A percentile compares a stretch with the other conserved stretches of the same genome.
These are phyloP conservation scores for Fusarium sublunatum DNA, from an alignment of 2,329 filamentous ascomycete genomes.

Conservation along the genomic window DNA sequence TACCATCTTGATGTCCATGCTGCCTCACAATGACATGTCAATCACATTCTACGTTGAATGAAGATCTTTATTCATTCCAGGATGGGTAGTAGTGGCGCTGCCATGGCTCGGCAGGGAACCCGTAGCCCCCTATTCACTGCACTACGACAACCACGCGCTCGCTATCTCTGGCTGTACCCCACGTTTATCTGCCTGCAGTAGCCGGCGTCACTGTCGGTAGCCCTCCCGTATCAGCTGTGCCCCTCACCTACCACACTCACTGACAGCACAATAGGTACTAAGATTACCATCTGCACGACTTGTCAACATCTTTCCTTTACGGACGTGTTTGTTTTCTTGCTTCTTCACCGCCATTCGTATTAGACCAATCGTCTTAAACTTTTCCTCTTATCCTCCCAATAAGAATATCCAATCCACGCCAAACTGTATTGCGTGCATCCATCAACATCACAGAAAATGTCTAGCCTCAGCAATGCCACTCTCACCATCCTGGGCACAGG, in stretches of 20 bases:
- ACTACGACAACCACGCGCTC: neutral
- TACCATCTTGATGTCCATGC: too few relatives aligned
- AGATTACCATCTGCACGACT: constrained; percentile 23
- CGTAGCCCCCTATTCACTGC: constrained; percentile 9
- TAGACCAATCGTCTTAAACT: neutral
- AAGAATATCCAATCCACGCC: neutral
- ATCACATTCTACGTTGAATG: neutral
- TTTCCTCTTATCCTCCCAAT: constrained; percentile 2
- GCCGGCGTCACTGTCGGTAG: constrained; percentile 19
- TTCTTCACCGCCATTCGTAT: neutral
- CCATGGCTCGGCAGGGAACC: constrained; percentile 16
- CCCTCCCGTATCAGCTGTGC: constrained; percentile 19
- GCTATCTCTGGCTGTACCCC: constrained; percentile 8
- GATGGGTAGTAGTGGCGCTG: constrained; percentile 2
- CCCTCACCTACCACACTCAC: constrained; percentile 13
- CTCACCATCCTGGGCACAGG: constrained; percentile 45
- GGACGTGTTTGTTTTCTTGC: constrained; percentile 22
- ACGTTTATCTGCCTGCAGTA: constrained; percentile 1
- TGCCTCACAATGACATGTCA: too few relatives aligned
- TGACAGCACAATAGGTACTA: constrained; percentile 17
- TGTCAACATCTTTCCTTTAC: constrained; percentile 26
- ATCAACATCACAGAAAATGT: constrained; percentile 19
- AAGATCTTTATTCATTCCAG: neutral
- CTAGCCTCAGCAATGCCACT: constrained; percentile 30
- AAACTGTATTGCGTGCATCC: constrained; percentile 1